A percentile compares a stretch with the other conserved stretches of the same genome.
Conservation (phyloP, 176 grass and related monocot genomes). For the barley (Hordeum vulgare) region DNA sequence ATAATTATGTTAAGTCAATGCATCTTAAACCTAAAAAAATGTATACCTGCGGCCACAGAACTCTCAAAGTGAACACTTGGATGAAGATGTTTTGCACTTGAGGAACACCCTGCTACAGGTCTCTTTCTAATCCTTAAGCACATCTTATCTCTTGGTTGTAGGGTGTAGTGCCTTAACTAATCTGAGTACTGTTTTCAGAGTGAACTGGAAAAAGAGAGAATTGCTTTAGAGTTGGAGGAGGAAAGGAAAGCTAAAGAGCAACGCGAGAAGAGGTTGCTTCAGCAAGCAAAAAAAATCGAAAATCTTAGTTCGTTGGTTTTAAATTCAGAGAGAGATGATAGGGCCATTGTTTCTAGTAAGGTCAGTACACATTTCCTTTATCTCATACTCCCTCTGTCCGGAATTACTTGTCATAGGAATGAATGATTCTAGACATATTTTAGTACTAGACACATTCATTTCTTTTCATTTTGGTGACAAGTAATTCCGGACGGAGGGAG, state of each 20-base stretch:
- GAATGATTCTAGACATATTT: too few relatives aligned
- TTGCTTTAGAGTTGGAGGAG: conserved; percentile 85
- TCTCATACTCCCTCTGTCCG: too few relatives aligned
- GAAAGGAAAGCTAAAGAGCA: conserved; percentile 93
- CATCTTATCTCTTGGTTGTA: conserved; percentile 7
- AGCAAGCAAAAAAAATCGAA: conserved; percentile 89
- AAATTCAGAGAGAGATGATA: conserved; percentile 85
- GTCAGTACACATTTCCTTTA: conserved; percentile 32
- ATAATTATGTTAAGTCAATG: neutral
- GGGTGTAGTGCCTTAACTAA: neutral
- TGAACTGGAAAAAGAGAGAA: conserved; percentile 95
- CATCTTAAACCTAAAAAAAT: conserved; percentile 6
- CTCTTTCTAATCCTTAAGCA: conserved; percentile 29
- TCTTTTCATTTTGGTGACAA: too few relatives aligned
- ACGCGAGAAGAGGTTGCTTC: conserved; percentile 67
- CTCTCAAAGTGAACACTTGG: conserved; percentile 90
- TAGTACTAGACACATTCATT: too few relatives aligned
- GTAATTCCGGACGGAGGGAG: too few relatives aligned
- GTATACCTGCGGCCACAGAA: conserved; percentile 42
- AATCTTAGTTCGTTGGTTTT: conserved; percentile 91
- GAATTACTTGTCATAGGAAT: too few relatives aligned
- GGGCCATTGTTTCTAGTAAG: conserved; percentile 40
- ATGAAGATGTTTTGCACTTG: conserved; percentile 84
- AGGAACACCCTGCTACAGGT: conserved; percentile 91
- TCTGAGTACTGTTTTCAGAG: conserved; percentile 43